phyloP scores from a whole-genome alignment of 257 asterid genomes.

The Fraxinus quadrangulata region DNA sequence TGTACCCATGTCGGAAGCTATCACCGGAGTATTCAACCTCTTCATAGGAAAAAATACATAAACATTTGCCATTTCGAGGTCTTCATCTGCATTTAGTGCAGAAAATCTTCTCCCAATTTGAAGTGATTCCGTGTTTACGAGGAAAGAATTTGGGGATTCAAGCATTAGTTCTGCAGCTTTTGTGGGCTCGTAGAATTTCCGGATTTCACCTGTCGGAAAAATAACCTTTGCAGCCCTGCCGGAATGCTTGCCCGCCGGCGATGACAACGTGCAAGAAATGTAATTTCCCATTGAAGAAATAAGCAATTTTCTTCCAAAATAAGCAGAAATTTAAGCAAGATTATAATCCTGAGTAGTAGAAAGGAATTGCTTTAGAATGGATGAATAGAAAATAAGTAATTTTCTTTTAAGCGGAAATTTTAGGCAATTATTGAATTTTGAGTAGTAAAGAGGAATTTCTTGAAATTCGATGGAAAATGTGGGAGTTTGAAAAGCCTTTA shows the following conservation, averaged over 20 bases:
- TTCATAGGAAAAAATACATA: conserved; percentile 76
- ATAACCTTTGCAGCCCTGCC: conserved; percentile 44
- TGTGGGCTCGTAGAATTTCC: conserved; percentile 33
- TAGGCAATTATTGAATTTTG: too few relatives aligned
- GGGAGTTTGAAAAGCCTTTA: neutral
- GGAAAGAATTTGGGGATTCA: conserved; percentile 57
- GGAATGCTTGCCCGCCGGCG: conserved; percentile 26
- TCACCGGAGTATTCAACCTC: conserved; percentile 56
- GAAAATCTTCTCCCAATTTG: conserved; percentile 64
- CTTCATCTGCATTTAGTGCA: conserved; percentile 83
- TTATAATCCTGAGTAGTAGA: neutral
- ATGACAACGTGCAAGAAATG: conserved; percentile 42
- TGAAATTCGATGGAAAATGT: neutral
- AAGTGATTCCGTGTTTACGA: conserved; percentile 56
- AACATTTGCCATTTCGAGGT: conserved; percentile 62
- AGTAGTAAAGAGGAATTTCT: neutral
- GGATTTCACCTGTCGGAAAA: conserved; percentile 57
- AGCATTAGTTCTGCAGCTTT: conserved; percentile 66
- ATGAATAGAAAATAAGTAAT: neutral
- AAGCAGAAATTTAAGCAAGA: neutral
- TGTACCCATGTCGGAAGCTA: conserved; percentile 69
- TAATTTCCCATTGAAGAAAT: conserved; percentile 44
- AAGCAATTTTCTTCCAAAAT: neutral
- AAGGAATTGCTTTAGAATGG: neutral
- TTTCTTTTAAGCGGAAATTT: too few relatives aligned